Evolutionary conservation across 176 grass and related monocot genomes (phyloP), one percentile per base, ranked within the genome.

Genomic region (maize (Zea mays)): DNA sequence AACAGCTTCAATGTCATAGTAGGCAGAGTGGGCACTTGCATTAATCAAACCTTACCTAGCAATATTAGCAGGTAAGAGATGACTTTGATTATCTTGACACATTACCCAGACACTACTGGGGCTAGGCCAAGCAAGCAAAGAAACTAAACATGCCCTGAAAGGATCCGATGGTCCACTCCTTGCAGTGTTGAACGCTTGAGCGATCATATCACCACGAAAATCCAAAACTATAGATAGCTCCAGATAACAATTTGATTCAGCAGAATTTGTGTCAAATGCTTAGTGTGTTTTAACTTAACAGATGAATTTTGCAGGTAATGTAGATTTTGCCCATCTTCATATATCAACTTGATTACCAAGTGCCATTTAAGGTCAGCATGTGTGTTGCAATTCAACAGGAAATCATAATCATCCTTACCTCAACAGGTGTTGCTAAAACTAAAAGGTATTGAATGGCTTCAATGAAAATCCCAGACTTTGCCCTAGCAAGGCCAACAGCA

Each of bases 391-490:
- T 73, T 81, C 33, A 76, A 66, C 66, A 50, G 58, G 51, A 43
- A 43, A 49, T 52, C 5, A 0, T 39, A 76, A 62, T 13, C 13
- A 87, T 59, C 19, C 55, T 71, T 88, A 98, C 95, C 95, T 98
- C 95, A 46, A 94, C 83, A 42, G 91, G 91, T 88, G 95, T 98
- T 85, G 95, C 89, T 61, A 94, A 81, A 74, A 98, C 81, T 75
- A 98, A 92, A 84, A 98, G 80, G 80, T 90, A 88, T 61, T 94
- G 91, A 67, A 98, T 98, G 10, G 91, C 95, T 94, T 94, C 95
- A 81, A 98, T 83, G 74, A 98, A 98, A 81, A 98, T 87, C 47
- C 91, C 95, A 80, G 91, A 77, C 74, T 90, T 98, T 82, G 85
- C 83, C 81, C 65, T 98, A 72, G 91, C 89, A 80, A 98, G 91